Conservation (phyloP, 495 filamentous ascomycete genomes). For the Penicillium daleae region DNA sequence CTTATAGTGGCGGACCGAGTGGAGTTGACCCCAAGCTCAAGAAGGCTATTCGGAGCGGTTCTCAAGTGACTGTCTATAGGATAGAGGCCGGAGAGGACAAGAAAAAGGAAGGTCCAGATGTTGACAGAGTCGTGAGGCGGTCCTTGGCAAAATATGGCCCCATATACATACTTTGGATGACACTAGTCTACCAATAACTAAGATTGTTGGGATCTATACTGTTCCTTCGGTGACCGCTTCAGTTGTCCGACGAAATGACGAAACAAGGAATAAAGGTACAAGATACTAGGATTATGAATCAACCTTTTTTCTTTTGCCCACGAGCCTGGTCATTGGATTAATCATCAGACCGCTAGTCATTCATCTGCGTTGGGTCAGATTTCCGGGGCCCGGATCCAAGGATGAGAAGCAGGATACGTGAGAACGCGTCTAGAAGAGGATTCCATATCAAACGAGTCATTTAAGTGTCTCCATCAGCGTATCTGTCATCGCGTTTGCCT, state of each 20-base stretch:
- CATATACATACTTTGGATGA: not conserved
- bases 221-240: not conserved
- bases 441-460: not conserved
- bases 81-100: not conserved
- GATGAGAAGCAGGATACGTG: not conserved
- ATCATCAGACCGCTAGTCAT: not conserved
- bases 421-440: not conserved
- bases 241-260: not conserved
- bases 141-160: not conserved
- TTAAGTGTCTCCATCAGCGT: not conserved
- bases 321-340: constrained; percentile 17
- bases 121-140: not conserved
- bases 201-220: not conserved
- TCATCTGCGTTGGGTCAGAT: constrained; percentile 9
- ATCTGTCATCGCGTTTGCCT: not conserved
- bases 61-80: not conserved
- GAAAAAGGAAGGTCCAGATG: not conserved
- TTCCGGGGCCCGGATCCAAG: constrained; percentile 2
- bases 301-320: constrained; percentile 11
- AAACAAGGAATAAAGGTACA: not conserved
- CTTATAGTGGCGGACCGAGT: constrained; percentile 3
- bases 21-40: not conserved
- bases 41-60: constrained; percentile 2
- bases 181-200: not conserved
- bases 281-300: not conserved